Conservation (phyloP, 192 early-diverging fungal species). For the Coemansia sp. region DNA sequence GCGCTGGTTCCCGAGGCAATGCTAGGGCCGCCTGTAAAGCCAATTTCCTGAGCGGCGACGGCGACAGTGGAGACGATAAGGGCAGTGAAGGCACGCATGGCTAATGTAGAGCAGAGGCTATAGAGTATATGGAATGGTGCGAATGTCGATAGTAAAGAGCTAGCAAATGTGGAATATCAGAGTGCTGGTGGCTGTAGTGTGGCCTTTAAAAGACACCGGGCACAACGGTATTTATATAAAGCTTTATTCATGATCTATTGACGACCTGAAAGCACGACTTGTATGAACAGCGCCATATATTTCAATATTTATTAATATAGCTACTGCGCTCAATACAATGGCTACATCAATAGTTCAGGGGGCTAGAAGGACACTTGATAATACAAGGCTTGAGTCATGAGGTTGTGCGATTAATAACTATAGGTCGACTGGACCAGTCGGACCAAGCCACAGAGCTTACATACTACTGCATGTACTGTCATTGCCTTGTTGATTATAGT, state of each 20-base stretch:
- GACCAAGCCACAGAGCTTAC: too few species aligned
- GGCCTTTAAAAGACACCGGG: neutral
- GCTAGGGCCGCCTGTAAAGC: slow-evolving; percentile 13
- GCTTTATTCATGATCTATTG: too few species aligned
- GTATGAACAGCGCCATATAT: too few species aligned
- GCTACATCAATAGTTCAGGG: neutral
- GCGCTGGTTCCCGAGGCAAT: slow-evolving; percentile 25
- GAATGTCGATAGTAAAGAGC: too few species aligned
- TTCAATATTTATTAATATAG: neutral
- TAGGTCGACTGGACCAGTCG: neutral
- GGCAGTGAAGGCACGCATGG: slow-evolving; percentile 22
- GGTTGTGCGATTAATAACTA: neutral
- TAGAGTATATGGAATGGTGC: neutral
- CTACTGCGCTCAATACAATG: neutral
- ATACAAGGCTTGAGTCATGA: neutral
- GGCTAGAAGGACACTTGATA: neutral
- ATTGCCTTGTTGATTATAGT: neutral
- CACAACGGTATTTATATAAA: neutral
- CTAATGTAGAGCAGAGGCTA: neutral
- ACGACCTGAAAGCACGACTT: too few species aligned
- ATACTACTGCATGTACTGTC: neutral
- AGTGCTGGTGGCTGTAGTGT: too few species aligned
- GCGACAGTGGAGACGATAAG: slow-evolving; percentile 13
- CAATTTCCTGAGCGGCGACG: slow-evolving; percentile 36
- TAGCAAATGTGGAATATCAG: too few species aligned